Conservation (phyloP, 1,284 basidiomycete genomes). For the Calocybe gambosa region DNA sequence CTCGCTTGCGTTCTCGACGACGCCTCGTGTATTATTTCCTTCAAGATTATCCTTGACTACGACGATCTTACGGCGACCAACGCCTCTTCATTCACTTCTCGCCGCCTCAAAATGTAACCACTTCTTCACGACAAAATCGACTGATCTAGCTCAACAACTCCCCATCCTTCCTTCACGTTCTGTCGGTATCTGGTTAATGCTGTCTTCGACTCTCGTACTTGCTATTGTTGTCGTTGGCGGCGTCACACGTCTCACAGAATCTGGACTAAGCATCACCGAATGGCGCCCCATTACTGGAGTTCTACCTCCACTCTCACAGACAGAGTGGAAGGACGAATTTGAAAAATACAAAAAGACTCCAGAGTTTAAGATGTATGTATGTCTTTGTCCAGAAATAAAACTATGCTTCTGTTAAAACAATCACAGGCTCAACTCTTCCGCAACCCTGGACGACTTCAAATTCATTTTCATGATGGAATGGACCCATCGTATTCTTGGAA, state of each 20-base stretch:
- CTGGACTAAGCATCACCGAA: constrained; percentile 96
- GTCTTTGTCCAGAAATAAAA: constrained; percentile 30
- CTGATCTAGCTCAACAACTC: constrained; percentile 18
- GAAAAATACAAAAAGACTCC: constrained; percentile 94
- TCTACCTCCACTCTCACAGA: constrained; percentile 72
- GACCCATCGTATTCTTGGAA: constrained; percentile 91
- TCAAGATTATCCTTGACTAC: constrained; percentile 1
- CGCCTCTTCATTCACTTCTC: constrained; percentile 8
- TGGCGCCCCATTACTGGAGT: constrained; percentile 94
- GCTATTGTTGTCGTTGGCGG: constrained; percentile 95
- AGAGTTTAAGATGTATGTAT: constrained; percentile 86
- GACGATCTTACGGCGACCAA: not conserved
- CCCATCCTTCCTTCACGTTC: constrained; percentile 67
- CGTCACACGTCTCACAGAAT: constrained; percentile 95
- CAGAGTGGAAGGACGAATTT: constrained; percentile 88
- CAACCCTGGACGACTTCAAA: constrained; percentile 90
- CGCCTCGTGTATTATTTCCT: not conserved
- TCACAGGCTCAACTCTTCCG: constrained; percentile 79
- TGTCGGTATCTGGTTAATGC: constrained; percentile 80
- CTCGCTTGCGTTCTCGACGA: not conserved
- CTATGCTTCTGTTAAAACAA: constrained; percentile 50
- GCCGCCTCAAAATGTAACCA: constrained; percentile 1
- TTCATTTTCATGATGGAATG: constrained; percentile 99
- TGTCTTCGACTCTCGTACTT: constrained; percentile 82
- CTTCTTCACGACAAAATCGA: not conserved